Conservation (phyloP, 2,329 filamentous ascomycete genomes). For the Phialemoniopsis sp. region DNA sequence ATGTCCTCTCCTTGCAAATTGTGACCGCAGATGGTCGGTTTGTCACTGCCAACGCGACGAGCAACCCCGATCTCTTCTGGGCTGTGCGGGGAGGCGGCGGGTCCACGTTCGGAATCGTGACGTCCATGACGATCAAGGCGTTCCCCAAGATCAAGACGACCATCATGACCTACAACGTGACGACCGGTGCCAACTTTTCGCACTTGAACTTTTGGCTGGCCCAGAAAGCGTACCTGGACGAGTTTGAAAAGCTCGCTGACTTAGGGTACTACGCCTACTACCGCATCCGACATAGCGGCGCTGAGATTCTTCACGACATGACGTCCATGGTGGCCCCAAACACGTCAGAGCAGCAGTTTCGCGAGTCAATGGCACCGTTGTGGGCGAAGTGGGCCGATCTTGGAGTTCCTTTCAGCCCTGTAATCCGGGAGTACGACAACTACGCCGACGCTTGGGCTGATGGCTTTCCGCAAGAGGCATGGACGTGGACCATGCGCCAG, state of each 20-base stretch:
- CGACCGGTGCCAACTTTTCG: slow-evolving; percentile 15
- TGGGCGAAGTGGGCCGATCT: slow-evolving; percentile 3
- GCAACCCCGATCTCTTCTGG: slow-evolving; percentile 44
- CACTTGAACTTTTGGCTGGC: slow-evolving; percentile 23
- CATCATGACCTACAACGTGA: slow-evolving; percentile 5
- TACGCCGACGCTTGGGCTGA: no score
- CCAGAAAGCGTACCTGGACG: slow-evolving; percentile 7
- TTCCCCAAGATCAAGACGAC: slow-evolving; percentile 6
- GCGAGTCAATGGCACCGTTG: slow-evolving; percentile 3
- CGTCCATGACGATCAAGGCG: slow-evolving; percentile 14
- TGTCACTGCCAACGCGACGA: slow-evolving; percentile 31
- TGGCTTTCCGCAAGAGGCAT: background rate
- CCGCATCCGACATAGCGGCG: slow-evolving; percentile 4
- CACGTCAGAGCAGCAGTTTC: slow-evolving; percentile 4
- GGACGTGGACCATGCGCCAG: slow-evolving; percentile 10
- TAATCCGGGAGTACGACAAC: background rate
- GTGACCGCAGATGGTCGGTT: slow-evolving; percentile 40
- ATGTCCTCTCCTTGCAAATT: slow-evolving; percentile 41
- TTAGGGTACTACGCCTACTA: slow-evolving; percentile 14
- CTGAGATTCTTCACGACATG: slow-evolving; percentile 8
- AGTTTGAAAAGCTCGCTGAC: slow-evolving; percentile 9
- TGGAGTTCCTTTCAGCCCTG: slow-evolving; percentile 3
- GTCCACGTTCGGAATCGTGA: slow-evolving; percentile 31
- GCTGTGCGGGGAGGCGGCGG: slow-evolving; percentile 42
- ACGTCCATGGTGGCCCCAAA: slow-evolving; percentile 8